Evolutionary conservation across 345 rosid species (phyloP), one percentile per base, ranked within the genome.

Genomic region (Balakata baccata): DNA sequence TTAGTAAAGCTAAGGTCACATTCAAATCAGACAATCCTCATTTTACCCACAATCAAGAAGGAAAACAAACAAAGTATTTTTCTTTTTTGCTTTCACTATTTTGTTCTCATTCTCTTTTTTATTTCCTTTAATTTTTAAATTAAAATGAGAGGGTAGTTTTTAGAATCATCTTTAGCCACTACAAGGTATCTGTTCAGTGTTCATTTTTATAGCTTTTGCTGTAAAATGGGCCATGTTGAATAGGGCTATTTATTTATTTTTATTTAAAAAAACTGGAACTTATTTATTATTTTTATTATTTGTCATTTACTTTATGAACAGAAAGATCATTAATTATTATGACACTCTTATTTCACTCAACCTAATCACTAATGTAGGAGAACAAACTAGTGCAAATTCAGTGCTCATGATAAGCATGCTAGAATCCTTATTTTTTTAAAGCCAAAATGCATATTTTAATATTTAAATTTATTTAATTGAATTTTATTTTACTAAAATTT

Each of bases 91-190:
- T 73, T 64, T 72, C 18, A 25, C 47, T 74, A 2, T 68, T 23
- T 51, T 68, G 1, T n/a, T n/a, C 49, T 47, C 39, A 43, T 12
- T 39, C 13, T 5, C 11, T 25, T 20, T 11, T 17, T 41, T 72
- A 16, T 10, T 43, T 43, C 4, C 61, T 57, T 34, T 62, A 16
- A 6, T 12, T 52, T 74, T 17, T 23, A 74, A 66, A 71, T 64
- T 38, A 63, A 62, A 71, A 51, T 45, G n/a, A 25, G 64, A 59
- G 77, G 66, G 66, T 65, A 72, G 79, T 77, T 64, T 63, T 66
- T 34, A 54, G 53, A 56, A 66, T 25, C 65, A 56, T 20, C 34
- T 29, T 29, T 29, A 29, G 34, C 2, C 34, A 29, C 2, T 29
- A 29, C 34, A 29, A 29, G 34, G 34, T 29, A 29, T 29, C 34